Base-by-base conservation (phyloP, 2,329 filamentous ascomycete genomes). In the Aschersonia sp. region DNA sequence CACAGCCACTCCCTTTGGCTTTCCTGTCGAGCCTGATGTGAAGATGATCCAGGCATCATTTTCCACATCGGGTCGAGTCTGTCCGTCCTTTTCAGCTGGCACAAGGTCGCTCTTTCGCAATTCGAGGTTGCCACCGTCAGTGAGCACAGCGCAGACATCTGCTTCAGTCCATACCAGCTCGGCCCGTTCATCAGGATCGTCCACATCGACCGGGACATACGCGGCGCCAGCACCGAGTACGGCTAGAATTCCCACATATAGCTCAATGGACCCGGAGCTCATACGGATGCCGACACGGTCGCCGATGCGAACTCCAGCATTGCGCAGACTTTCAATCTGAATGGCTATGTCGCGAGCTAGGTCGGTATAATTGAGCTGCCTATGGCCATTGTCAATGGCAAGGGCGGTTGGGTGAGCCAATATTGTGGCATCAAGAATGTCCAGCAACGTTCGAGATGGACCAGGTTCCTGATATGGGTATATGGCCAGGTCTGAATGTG, bases 11-110 rank as follows among this genome's bases (percentile, higher is more conserved):
- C 56, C 56, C 31, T 58, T 58, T 2, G 56, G 55, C 49, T 53
- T 54, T 2, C 52, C 54, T 2, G 52, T 54, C 20, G 47, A 51
- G 6, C 52, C 54, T 9, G 54, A 54, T 3, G 56, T 58, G 43
- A 54, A 56, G 29, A 58, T 56, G 40, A 56, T 52, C 53, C 53
- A 54, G 9, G 53, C 53, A 38, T 54, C 53, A 35, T 53, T 30
- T 5, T 51, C 48, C 5, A 40, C 47, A 3, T 32, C 29, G 6
- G 51, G 50, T 2, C 42, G 43, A 2, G 40, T 35, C 9, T 44
- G 31, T 9, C 4, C 7, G 32, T 20, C 7, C 31, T 12, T 20
- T 45, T 40, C 2, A 40, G 29, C 3, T 44, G 44, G n/a, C 47
- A 2, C 29, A 9, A n/a, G 41, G 3, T 38, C 12, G 35, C 35